These are phyloP conservation scores for Clathrus columnatus DNA, from an alignment of 768 basidiomycete genomes.

Conservation along the genomic window DNA sequence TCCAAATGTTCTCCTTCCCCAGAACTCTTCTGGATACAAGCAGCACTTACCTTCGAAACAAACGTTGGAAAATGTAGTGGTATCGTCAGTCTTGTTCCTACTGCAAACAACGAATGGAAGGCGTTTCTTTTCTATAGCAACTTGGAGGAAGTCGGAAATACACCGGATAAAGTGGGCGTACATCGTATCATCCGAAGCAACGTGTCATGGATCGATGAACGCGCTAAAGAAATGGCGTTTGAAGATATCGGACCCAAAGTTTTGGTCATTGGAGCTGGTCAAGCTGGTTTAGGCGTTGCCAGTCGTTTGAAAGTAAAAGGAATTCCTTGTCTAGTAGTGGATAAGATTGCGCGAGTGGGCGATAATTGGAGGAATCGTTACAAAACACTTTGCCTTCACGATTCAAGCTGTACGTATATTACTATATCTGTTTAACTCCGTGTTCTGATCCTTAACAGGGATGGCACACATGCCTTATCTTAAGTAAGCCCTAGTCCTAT, in stretches of 20 bases:
- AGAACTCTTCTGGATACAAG: slow-evolving; percentile 49
- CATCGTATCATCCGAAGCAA: slow-evolving; percentile 23
- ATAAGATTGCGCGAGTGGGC: slow-evolving; percentile 50
- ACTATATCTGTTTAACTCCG: neutral
- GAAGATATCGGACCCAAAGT: slow-evolving; percentile 42
- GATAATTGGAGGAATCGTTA: slow-evolving; percentile 63
- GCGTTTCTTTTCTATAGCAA: slow-evolving; percentile 42
- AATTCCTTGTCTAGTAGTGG: slow-evolving; percentile 46
- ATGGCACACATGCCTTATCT: slow-evolving; percentile 53
- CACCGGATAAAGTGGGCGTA: slow-evolving; percentile 41
- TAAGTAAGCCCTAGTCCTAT: slow-evolving; percentile 30
- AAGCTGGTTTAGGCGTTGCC: slow-evolving; percentile 46
- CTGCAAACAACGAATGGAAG: slow-evolving; percentile 35
- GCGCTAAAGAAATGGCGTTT: slow-evolving; percentile 30
- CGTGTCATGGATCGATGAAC: slow-evolving; percentile 32
- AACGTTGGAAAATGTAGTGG: slow-evolving; percentile 40
- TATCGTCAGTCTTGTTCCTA: slow-evolving; percentile 46
- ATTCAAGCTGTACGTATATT: slow-evolving; percentile 49
- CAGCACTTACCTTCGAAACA: slow-evolving; percentile 42
- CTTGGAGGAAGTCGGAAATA: slow-evolving; percentile 41
- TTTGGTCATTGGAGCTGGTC: slow-evolving; percentile 43
- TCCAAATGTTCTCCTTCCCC: slow-evolving; percentile 14
- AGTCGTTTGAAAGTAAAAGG: slow-evolving; percentile 50
- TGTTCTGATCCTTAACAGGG: slow-evolving; percentile 25
- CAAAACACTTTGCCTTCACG: slow-evolving; percentile 56